Conservation (phyloP, 441 rosid species). For the Rhodomyrtus psidioides region DNA sequence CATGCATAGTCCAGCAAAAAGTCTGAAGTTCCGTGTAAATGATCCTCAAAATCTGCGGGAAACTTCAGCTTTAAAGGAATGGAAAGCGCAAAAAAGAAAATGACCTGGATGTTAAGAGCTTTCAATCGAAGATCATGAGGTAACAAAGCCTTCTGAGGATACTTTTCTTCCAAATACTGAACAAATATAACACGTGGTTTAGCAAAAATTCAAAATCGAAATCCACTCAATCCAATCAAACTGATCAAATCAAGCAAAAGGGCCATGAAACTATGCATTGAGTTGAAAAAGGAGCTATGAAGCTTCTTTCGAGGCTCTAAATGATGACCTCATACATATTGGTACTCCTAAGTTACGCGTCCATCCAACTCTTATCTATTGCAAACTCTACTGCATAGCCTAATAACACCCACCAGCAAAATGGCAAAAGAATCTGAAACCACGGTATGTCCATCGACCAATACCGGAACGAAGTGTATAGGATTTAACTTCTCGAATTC, state of each 20-base stretch:
- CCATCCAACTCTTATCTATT: not conserved
- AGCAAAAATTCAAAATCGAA: not conserved
- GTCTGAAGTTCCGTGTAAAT: not conserved
- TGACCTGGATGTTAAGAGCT: conserved; percentile 47
- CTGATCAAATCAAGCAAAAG: not conserved
- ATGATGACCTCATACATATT: not conserved
- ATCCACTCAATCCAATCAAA: not conserved
- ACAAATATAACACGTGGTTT: not conserved
- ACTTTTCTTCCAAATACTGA: conserved; percentile 55
- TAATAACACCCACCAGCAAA: conserved; percentile 22
- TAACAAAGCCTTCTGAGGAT: conserved; percentile 39
- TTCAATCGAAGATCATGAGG: conserved; percentile 32
- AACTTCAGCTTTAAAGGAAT: not conserved
- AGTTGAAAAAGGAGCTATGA: not conserved
- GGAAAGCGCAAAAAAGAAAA: not conserved
- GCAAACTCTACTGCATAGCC: not conserved
- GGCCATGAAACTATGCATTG: not conserved
- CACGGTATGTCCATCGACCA: conserved; percentile 42
- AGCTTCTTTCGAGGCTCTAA: not conserved
- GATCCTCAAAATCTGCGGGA: not conserved
- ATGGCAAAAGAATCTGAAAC: conserved; percentile 53
- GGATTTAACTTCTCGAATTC: conserved; percentile 47
- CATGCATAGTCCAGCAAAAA: not conserved
- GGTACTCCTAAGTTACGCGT: not conserved
- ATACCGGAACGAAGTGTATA: conserved; percentile 36